Evolutionary conservation across 2,329 filamentous ascomycete species (phyloP).

Genomic region (Coniochaeta prunicola): DNA sequence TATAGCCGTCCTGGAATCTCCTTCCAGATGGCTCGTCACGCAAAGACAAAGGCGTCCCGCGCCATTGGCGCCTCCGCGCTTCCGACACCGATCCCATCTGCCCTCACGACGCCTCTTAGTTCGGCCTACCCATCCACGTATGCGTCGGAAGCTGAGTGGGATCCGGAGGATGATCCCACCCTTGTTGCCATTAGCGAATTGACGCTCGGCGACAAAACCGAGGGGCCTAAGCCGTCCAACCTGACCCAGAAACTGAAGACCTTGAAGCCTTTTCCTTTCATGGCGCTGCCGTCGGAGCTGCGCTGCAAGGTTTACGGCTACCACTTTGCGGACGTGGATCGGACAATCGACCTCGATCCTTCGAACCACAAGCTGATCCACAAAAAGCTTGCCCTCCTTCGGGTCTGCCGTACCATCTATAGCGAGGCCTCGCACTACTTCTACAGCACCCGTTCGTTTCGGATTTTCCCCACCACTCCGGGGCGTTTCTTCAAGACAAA

Average conservation of each 20-base stretch:
- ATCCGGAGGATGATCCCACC: conserved; percentile 31
- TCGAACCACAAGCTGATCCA: conserved; percentile 57
- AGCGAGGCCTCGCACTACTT: conserved; percentile 58
- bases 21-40: conserved; percentile 14
- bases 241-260: conserved; percentile 9
- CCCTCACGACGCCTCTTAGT: conserved; percentile 25
- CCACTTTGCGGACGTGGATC: conserved; percentile 46
- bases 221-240: conserved; percentile 10
- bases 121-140: conserved; percentile 29
- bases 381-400: conserved; percentile 51
- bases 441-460: conserved; percentile 55
- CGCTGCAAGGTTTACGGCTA: conserved; percentile 62
- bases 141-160: conserved; percentile 29
- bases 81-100: conserved; percentile 24
- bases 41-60: conserved; percentile 24
- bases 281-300: conserved; percentile 62
- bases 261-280: conserved; percentile 52
- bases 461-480: conserved; percentile 58
- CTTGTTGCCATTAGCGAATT: conserved; percentile 34
- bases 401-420: conserved; percentile 54
- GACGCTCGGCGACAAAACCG: conserved; percentile 28
- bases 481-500: conserved; percentile 67
- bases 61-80: conserved; percentile 15
- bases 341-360: conserved; percentile 59
- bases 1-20: neutral